Base-by-base conservation (phyloP, 2,329 filamentous ascomycete species). In the Cercospora sp. region DNA sequence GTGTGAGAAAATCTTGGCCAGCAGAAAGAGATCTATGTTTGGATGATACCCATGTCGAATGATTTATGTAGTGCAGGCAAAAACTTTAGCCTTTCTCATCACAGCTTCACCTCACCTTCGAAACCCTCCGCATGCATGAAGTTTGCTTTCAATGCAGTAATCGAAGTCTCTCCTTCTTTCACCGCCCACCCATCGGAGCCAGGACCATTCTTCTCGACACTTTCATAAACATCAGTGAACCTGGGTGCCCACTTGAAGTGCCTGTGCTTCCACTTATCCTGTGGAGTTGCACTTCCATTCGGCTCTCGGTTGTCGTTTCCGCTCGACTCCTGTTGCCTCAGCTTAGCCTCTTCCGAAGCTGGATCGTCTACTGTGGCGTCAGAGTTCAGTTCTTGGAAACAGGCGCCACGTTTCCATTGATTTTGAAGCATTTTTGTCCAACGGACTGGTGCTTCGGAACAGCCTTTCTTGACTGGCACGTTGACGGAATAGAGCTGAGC, bases 181-280 rank as follows among this genome's bases (percentile, higher is more conserved):
- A 99, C 92, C 39, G 90, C 90, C 93, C 94, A 97, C 5, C 94
- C 95, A 80, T 99, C 95, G 77, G 93, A 96, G 3, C 93, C 93
- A 3, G 92, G 91, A 33, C 84, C 83, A 45, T 90, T 89, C 71
- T 90, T 87, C 73, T 93, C 88, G n/a, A 97, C 93, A 72, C 91
- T 94, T 77, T 91, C 87, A 79, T 93, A 93, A 2, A 98, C 93
- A 79, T 96, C 94, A 36, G 87, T 85, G 80, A 98, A 95, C 70
- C 87, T 88, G 2, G 94, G 95, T 59, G 91, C 89, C 95, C 95
- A 98, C 81, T 94, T 96, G 84, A 97, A 98, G 80, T 96, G 91
- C 78, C 91, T 92, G 79, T 96, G 92, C 65, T 83, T 86, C 77
- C 93, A 89, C 31, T 85, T 48, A 81, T 75, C 60, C 53, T 58